Conservation (phyloP, 352 stramenopile species). For the Phytophthora chlamydospora region DNA sequence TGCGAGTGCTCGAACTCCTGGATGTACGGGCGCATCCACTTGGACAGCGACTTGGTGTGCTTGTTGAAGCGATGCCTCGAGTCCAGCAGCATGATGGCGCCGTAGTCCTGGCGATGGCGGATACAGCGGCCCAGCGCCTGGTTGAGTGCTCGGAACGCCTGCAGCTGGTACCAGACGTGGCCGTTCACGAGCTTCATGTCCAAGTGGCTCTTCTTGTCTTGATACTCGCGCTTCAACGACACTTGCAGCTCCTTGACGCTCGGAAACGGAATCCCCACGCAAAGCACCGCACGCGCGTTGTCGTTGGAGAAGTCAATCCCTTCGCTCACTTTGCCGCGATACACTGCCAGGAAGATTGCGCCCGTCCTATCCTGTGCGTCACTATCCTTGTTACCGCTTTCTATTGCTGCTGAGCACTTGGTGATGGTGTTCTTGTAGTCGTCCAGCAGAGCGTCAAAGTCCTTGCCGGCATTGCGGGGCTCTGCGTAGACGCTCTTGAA, state of each 20-base stretch:
- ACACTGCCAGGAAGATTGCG: constrained; percentile 97
- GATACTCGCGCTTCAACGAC: constrained; percentile 79
- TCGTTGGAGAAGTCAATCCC: constrained; percentile 99
- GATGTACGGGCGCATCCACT: constrained; percentile 82
- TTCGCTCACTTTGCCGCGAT: constrained; percentile 98
- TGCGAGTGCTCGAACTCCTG: constrained; percentile 74
- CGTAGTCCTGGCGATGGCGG: constrained; percentile 97
- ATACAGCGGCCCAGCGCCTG: constrained; percentile 99
- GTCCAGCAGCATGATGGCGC: constrained; percentile 97
- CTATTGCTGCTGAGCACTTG: constrained; percentile 1
- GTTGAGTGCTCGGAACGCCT: constrained; percentile 98
- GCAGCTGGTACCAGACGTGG: constrained; percentile 96
- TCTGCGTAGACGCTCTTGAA: constrained; percentile 73
- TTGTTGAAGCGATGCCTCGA: constrained; percentile 73
- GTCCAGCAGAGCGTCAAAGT: constrained; percentile 82
- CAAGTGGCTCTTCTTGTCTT: constrained; percentile 73
- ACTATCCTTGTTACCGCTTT: background rate
- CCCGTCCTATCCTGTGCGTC: constrained; percentile 53
- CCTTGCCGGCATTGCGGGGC: constrained; percentile 74
- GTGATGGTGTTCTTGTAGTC: constrained; percentile 64
- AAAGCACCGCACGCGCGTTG: constrained; percentile 95
- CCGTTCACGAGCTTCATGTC: constrained; percentile 77
- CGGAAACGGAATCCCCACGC: constrained; percentile 99
- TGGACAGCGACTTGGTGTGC: constrained; percentile 71
- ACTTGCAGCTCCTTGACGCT: constrained; percentile 94